Percentiles rank a stretch among this genome's conserved stretches.
phyloP scores from a whole-genome alignment of 495 filamentous ascomycete species.

The Terfezia claveryi region DNA sequence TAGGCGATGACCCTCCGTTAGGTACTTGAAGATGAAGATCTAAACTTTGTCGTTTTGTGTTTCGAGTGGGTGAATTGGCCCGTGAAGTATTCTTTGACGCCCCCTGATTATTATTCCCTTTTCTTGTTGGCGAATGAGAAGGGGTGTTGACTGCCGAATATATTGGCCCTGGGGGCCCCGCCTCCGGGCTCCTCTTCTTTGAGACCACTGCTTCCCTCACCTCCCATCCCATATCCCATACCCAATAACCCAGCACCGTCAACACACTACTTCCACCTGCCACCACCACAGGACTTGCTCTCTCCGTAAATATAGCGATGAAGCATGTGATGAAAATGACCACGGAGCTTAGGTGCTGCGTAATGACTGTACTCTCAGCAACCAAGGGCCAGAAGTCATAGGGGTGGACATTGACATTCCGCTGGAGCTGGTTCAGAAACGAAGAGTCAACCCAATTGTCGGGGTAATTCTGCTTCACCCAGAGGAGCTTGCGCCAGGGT shows the following conservation, averaged over 20 bases:
- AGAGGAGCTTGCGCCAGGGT: slow-evolving; percentile 83
- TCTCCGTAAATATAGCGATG: slow-evolving; percentile 64
- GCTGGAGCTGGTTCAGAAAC: slow-evolving; percentile 86
- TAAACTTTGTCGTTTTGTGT: too few species aligned
- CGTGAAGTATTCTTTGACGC: neutral
- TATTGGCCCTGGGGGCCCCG: slow-evolving; percentile 5
- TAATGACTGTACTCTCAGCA: slow-evolving; percentile 84
- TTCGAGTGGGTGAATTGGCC: neutral
- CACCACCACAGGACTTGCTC: slow-evolving; percentile 65
- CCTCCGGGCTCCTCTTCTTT: slow-evolving; percentile 12
- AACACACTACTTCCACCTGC: slow-evolving; percentile 63
- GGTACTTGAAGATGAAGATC: neutral
- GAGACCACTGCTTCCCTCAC: slow-evolving; percentile 27
- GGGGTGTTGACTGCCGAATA: neutral
- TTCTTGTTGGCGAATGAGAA: neutral
- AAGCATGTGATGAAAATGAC: slow-evolving; percentile 89
- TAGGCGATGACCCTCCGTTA: neutral
- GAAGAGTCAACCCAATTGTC: slow-evolving; percentile 98
- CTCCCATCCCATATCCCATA: slow-evolving; percentile 78
- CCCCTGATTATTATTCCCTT: neutral
- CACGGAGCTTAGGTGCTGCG: slow-evolving; percentile 88
- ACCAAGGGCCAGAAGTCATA: slow-evolving; percentile 98
- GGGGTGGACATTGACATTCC: slow-evolving; percentile 78
- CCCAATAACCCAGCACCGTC: slow-evolving; percentile 68
- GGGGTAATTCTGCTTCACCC: slow-evolving; percentile 94